phyloP scores from a whole-genome alignment of 2,329 filamentous ascomycete species.

The Aspergillus bombycis region DNA sequence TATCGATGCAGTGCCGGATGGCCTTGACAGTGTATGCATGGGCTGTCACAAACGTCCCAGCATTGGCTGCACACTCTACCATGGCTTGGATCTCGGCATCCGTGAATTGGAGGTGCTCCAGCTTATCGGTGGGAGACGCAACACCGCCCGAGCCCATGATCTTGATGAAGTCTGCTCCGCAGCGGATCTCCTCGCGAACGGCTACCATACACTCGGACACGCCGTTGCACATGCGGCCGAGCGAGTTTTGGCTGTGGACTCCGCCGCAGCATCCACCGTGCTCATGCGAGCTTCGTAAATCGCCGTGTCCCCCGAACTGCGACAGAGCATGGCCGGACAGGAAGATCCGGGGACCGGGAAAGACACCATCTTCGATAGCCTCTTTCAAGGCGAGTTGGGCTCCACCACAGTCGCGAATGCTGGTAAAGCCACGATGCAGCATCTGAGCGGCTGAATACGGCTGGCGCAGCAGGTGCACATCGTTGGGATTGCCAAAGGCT shows the following conservation, averaged over 20 bases:
- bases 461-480: neutral
- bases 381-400: neutral
- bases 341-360: neutral
- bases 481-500: neutral
- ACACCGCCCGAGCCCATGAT: neutral
- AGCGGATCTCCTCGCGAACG: neutral
- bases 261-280: neutral
- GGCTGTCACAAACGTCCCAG: neutral
- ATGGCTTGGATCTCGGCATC: neutral
- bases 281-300: neutral
- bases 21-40: neutral
- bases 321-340: neutral
- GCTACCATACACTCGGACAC: neutral
- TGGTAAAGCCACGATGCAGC: neutral
- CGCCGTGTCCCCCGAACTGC: neutral
- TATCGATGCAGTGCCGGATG: neutral
- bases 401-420: neutral
- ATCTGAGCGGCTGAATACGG: neutral
- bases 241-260: neutral
- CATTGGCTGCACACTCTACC: neutral
- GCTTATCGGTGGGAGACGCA: neutral
- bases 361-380: neutral
- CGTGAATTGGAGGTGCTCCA: neutral
- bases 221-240: neutral
- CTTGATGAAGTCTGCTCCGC: neutral